Evolutionary conservation across 495 filamentous ascomycete genomes (phyloP).

Genomic region (Pseudoneurospora amorphoporcata): DNA sequence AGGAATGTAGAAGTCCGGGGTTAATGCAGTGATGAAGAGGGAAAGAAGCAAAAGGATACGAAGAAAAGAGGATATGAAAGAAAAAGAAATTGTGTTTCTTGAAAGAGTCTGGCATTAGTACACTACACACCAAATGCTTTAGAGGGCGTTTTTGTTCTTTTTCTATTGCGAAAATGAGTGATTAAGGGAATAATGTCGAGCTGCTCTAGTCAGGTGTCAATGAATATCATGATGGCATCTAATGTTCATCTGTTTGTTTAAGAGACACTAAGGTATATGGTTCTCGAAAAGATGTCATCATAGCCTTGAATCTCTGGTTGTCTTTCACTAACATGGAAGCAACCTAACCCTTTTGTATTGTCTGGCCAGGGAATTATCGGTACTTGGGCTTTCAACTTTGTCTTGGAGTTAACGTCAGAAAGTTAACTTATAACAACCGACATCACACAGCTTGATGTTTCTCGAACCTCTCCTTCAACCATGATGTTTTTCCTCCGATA

Average conservation of each 20-base stretch:
- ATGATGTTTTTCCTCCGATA: background rate
- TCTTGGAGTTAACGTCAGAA: background rate
- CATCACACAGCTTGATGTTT: background rate
- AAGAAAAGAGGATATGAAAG: background rate
- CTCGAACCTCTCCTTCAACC: background rate
- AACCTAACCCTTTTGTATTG: background rate
- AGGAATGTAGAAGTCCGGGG: background rate
- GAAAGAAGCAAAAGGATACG: background rate
- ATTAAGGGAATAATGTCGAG: too few relatives aligned
- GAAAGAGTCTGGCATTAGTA: background rate
- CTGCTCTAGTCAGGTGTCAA: background rate
- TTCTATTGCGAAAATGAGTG: background rate
- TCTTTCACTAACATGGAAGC: background rate
- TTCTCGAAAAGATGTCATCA: background rate
- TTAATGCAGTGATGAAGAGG: background rate
- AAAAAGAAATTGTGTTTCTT: background rate
- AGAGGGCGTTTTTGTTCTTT: background rate
- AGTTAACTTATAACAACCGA: background rate
- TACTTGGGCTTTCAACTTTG: background rate
- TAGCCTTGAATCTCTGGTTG: background rate
- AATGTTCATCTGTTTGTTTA: background rate
- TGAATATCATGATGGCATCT: background rate
- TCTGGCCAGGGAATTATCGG: background rate
- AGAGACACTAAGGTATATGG: background rate
- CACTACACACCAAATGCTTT: background rate